Evolutionary conservation across 768 basidiomycete genomes (phyloP).

Genomic region (Kwoniella europaea): DNA sequence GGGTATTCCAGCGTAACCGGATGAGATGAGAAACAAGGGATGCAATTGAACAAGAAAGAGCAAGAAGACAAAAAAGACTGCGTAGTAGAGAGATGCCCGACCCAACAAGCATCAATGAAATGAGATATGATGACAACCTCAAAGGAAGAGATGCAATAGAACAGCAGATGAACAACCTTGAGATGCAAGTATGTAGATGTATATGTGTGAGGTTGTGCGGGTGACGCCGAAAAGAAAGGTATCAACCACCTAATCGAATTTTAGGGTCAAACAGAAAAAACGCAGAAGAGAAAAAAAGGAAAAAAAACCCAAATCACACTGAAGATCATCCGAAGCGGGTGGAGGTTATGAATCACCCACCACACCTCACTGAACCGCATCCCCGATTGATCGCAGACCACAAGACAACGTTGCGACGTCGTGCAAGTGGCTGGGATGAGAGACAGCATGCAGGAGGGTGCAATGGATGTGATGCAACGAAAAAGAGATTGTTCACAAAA

Average conservation of each 20-base stretch:
- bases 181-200: neutral
- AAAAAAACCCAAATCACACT: neutral
- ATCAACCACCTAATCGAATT: neutral
- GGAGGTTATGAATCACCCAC: conserved; percentile 5
- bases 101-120: neutral
- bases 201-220: neutral
- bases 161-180: neutral
- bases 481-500: neutral
- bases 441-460: neutral
- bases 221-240: neutral
- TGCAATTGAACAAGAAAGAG: neutral
- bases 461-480: too few relatives aligned
- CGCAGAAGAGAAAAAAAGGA: neutral
- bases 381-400: neutral
- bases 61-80: too few relatives aligned
- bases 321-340: conserved; percentile 15
- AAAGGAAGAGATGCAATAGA: neutral
- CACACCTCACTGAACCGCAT: neutral
- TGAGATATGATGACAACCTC: neutral
- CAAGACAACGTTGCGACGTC: neutral
- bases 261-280: conserved; percentile 1
- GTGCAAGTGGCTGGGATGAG: neutral
- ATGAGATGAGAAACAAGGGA: neutral
- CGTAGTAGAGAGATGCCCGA: too few relatives aligned
- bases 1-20: neutral